Evolutionary conservation across 768 basidiomycete species (phyloP).

Genomic region (Lactarius sp.): DNA sequence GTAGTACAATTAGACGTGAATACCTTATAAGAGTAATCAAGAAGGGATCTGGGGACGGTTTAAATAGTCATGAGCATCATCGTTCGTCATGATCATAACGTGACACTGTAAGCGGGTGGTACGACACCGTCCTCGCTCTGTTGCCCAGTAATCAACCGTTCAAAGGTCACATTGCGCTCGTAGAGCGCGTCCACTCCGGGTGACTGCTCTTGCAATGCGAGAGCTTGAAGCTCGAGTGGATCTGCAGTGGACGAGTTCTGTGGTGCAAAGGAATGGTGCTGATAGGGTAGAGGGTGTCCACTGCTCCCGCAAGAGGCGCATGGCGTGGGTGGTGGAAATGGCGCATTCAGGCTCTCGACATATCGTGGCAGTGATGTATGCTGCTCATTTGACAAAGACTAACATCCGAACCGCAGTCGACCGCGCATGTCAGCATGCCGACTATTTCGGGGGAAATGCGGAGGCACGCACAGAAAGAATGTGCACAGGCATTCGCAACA

Average conservation of each 20-base stretch:
- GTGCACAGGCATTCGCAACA: constrained; percentile 78
- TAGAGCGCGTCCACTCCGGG: constrained; percentile 38
- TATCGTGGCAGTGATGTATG: constrained; percentile 12
- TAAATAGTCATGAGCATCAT: neutral
- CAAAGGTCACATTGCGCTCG: constrained; percentile 47
- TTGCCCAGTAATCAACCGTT: constrained; percentile 76
- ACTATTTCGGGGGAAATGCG: neutral
- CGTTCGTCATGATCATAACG: neutral
- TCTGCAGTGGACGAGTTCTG: neutral
- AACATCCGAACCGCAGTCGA: neutral
- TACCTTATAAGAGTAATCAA: neutral
- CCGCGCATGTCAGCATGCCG: neutral
- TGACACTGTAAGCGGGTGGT: constrained; percentile 64
- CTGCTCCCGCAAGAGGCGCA: neutral
- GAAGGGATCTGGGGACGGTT: neutral
- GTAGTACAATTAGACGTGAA: neutral
- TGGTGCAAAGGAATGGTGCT: neutral
- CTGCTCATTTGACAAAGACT: constrained; percentile 17
- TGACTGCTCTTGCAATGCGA: neutral
- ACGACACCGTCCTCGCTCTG: constrained; percentile 77
- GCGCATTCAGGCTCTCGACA: constrained; percentile 1
- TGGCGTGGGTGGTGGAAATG: neutral
- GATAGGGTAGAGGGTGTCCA: neutral
- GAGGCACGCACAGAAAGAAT: constrained; percentile 70
- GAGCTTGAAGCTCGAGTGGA: neutral